A percentile compares a stretch with the other conserved stretches of the same genome.
Evolutionary conservation across 495 filamentous ascomycete species (phyloP).

Genomic region (Acidomyces sp.): DNA sequence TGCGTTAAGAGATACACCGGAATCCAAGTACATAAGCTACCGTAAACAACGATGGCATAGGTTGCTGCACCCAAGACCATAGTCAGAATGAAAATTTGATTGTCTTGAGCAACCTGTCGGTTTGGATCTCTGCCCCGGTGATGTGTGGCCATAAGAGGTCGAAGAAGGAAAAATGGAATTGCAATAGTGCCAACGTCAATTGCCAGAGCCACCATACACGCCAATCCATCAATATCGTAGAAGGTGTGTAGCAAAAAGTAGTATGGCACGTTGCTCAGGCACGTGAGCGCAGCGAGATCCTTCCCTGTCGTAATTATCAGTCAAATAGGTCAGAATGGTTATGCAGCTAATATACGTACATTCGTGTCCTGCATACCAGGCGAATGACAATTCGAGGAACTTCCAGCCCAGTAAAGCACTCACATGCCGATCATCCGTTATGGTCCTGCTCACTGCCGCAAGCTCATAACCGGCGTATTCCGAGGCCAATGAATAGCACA

Average conservation of each 20-base stretch:
- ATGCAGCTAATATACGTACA: slow-evolving; percentile 30
- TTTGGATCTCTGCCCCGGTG: slow-evolving; percentile 33
- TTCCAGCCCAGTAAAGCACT: slow-evolving; percentile 50
- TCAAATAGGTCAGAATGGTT: not conserved
- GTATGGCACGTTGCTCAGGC: slow-evolving; percentile 58
- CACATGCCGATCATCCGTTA: slow-evolving; percentile 50
- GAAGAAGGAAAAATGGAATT: slow-evolving; percentile 58
- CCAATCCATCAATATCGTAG: slow-evolving; percentile 50
- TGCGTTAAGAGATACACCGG: slow-evolving; percentile 52
- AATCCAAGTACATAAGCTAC: slow-evolving; percentile 51
- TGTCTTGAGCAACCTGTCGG: slow-evolving; percentile 59
- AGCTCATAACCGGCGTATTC: slow-evolving; percentile 44
- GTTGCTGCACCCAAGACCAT: slow-evolving; percentile 51
- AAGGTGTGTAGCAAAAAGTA: slow-evolving; percentile 59
- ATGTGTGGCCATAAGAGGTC: slow-evolving; percentile 49
- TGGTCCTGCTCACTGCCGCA: slow-evolving; percentile 43
- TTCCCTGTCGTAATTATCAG: slow-evolving; percentile 33
- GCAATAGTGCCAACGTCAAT: slow-evolving; percentile 55
- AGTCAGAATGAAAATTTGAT: slow-evolving; percentile 46
- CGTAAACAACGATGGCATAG: slow-evolving; percentile 48
- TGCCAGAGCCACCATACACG: slow-evolving; percentile 41
- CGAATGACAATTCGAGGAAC: slow-evolving; percentile 52
- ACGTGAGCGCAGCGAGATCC: slow-evolving; percentile 53
- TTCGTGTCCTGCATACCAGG: slow-evolving; percentile 60
- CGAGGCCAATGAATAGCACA: slow-evolving; percentile 43